These are phyloP conservation scores for Beauveria bassiana DNA, from an alignment of 2,329 filamentous ascomycete species.

Conservation along the genomic window DNA sequence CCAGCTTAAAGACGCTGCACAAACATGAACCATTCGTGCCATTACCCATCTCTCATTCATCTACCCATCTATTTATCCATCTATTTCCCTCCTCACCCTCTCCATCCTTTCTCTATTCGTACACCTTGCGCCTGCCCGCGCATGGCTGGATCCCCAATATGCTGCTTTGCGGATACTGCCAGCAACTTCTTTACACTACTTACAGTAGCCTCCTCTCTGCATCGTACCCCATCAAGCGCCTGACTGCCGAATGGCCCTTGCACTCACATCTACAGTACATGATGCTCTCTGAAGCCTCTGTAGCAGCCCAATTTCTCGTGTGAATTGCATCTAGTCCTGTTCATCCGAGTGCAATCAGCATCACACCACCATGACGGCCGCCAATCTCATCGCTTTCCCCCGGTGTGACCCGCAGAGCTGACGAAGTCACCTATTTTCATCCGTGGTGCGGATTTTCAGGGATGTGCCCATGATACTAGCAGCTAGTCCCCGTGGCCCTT, in stretches of 20 bases:
- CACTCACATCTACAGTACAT: no score
- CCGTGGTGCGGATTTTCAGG: background rate
- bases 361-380: no score
- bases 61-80: no score
- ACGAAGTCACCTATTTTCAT: background rate
- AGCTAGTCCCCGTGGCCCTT: background rate
- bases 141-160: background rate
- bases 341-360: no score
- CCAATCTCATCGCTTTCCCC: background rate
- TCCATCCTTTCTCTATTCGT: background rate
- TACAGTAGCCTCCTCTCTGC: background rate
- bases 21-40: background rate
- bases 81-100: background rate
- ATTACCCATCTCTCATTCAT: background rate
- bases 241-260: no score
- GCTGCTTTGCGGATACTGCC: background rate
- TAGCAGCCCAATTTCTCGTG: no score
- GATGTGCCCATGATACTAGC: conserved; percentile 2
- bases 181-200: background rate
- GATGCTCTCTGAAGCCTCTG: no score
- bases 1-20: background rate
- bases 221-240: background rate
- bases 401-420: background rate
- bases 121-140: background rate
- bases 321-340: no score